Evolutionary conservation across 2,329 filamentous ascomycete genomes (phyloP).

Genomic region (Laburnicola sp.): DNA sequence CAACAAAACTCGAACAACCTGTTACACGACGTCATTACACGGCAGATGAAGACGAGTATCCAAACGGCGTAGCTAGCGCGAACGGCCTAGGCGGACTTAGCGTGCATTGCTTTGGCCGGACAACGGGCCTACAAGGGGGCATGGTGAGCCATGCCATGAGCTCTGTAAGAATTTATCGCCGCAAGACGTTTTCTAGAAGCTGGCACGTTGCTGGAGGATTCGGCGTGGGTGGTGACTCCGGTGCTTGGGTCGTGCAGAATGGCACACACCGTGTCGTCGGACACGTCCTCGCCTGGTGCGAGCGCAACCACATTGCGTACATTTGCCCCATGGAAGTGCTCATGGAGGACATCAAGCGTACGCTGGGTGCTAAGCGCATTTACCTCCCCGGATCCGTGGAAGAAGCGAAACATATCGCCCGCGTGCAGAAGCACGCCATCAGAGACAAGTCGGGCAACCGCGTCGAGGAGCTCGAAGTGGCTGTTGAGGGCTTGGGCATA

Average conservation of each 20-base stretch:
- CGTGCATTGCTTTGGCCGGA: slow-evolving; percentile 87
- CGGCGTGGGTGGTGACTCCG: slow-evolving; percentile 82
- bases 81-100: slow-evolving; percentile 70
- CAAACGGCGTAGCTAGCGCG: slow-evolving; percentile 62
- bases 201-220: slow-evolving; percentile 65
- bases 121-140: slow-evolving; percentile 79
- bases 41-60: slow-evolving; percentile 50
- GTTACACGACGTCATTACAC: slow-evolving; percentile 40
- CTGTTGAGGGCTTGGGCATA: slow-evolving; percentile 37
- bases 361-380: slow-evolving; percentile 71
- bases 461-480: slow-evolving; percentile 29
- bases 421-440: slow-evolving; percentile 9
- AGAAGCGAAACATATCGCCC: slow-evolving; percentile 22
- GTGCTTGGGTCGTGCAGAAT: slow-evolving; percentile 88
- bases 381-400: slow-evolving; percentile 64
- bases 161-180: slow-evolving; percentile 84
- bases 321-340: slow-evolving; percentile 95
- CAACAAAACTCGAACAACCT: slow-evolving; percentile 38
- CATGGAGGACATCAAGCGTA: slow-evolving; percentile 80
- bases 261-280: slow-evolving; percentile 79
- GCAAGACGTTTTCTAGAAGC: slow-evolving; percentile 75
- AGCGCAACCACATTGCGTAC: slow-evolving; percentile 79
- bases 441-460: slow-evolving; percentile 12
- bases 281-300: slow-evolving; percentile 86
- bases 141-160: slow-evolving; percentile 76